Evolutionary conservation across 306 rosid genomes (phyloP).

Genomic region (Bauhinia variegata): DNA sequence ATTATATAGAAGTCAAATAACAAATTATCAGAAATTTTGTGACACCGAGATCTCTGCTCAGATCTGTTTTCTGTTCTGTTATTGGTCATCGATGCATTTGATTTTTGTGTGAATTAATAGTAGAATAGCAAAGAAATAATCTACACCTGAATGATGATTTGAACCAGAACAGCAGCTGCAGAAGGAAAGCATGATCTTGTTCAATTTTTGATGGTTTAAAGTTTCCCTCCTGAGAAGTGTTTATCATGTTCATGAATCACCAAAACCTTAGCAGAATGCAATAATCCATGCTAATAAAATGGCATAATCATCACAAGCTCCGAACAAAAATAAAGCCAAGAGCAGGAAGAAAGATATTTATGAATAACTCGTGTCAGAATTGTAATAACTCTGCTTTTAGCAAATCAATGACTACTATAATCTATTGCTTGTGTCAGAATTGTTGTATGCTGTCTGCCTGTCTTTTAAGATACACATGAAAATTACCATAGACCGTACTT

Average conservation of each 20-base stretch:
- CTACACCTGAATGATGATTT: slow-evolving; percentile 84
- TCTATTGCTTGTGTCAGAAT: too few species aligned
- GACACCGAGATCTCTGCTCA: slow-evolving; percentile 19
- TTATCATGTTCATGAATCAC: slow-evolving; percentile 37
- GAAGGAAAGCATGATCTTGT: slow-evolving; percentile 79
- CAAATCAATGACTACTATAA: too few species aligned
- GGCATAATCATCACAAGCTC: slow-evolving; percentile 24
- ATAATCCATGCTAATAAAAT: slow-evolving; percentile 16
- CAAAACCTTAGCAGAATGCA: slow-evolving; percentile 25
- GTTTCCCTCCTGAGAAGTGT: slow-evolving; percentile 77
- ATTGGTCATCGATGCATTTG: slow-evolving; percentile 6
- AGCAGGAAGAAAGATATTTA: slow-evolving; percentile 12
- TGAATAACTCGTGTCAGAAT: slow-evolving; percentile 5
- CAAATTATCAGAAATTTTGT: neutral
- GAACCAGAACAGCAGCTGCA: slow-evolving; percentile 97
- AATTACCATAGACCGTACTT: neutral
- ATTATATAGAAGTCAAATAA: slow-evolving; percentile 25
- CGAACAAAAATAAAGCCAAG: slow-evolving; percentile 6
- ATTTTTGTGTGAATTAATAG: slow-evolving; percentile 15
- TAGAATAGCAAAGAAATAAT: slow-evolving; percentile 22
- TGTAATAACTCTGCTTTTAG: neutral
- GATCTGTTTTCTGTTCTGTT: slow-evolving; percentile 10
- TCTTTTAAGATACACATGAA: neutral
- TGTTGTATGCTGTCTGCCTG: neutral
- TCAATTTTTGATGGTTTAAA: slow-evolving; percentile 67